Base-by-base conservation (phyloP, 768 basidiomycete genomes). In the Suillus ampliporus region DNA sequence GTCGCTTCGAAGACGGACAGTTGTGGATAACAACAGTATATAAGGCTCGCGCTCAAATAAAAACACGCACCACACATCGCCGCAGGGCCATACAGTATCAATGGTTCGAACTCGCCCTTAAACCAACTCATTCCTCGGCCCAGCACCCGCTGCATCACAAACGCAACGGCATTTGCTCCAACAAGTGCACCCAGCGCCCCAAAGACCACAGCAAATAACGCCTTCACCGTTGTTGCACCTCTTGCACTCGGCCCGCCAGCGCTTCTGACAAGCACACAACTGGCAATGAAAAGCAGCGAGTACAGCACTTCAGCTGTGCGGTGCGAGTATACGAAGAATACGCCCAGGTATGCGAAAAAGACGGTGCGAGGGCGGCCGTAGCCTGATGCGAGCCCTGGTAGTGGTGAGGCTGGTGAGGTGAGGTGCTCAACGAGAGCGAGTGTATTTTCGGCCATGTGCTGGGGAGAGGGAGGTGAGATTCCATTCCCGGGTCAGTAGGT, bases 401-500 rank as follows among this genome's bases (percentile, higher is more conserved):
- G 77, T 10, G 91, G 89, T 0, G 89, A 95, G 9, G 76, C 80
- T 1, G 84, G 71, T 0, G 89, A 88, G 0, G 94, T 88, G 21
- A 97, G 83, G 73, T 92, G 84, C 40, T 82, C 81, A 23, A 97
- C 77, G 19, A 97, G 85, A 0, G 91, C 91, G 15, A 96, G 86
- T 3, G 88, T 82, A 66, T 97, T 97, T 63, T 94, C 91, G 23
- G 84, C 95, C 88, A 98, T 95, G 77, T 97, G 90, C 82, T 95
- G 77, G 11, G 41, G 34, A n/a, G 57, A 19, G 11, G 1, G 14
- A 23, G 21, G 9, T n/a, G 14, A 38, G 0, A 26, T 19, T 56
- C 11, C 26, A 28, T 58, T 62, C 38, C 38, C 26, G 11, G 14
- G 31, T 37, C 13, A 53, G 50, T 19, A 58, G n/a, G 37, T 56